Base-by-base conservation (phyloP, 108 stramenopile genomes). In the Skeletonema marinoi region DNA sequence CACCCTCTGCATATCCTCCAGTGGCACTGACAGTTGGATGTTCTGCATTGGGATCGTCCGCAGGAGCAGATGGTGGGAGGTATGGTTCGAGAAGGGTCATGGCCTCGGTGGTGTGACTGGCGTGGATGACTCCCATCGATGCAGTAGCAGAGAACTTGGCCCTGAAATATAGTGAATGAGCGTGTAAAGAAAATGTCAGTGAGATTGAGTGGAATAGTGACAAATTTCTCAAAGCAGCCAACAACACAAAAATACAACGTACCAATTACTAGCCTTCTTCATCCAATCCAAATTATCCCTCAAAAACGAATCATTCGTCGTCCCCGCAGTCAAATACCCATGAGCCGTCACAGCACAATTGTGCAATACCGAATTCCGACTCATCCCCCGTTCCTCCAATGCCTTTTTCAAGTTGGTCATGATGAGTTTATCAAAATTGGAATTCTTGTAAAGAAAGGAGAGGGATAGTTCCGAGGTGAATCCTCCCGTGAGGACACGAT, bases 211-310 rank as follows among this genome's bases (percentile, higher is more conserved):
- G 12, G 17, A 68, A 41, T 41, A 25, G 1, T 8, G 29, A 32
- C 5, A 29, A 1, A 1, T 36, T 1, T 38, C 50, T 60, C 41
- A 61, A 72, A 60, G 25, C 25, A 25, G 25, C 25, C 17, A 31
- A 68, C 10, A 32, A 5, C 31, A 38, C 42, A 16, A 39, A 58
- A 58, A 25, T 46, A 30, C 25, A 39, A 86, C 94, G 69, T 81
- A 95, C 99, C 99, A 99, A 89, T 99, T 98, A 78, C 89, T 89
- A 17, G 99, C 98, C 78, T 98, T 97, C 65, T 96, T 97, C 94
- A 99, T 93, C 98, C 98, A 99, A 59, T 99, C 98, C 70, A 99
- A 88, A 86, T 99, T 90, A 65, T 99, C 95, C 64, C 99, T 85
- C 68, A 98, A 73, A 77, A 99, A 99, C 8, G 88, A 79, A 81